Conservation (phyloP, 768 basidiomycete species). For the Rhizopogon salebrosus region DNA sequence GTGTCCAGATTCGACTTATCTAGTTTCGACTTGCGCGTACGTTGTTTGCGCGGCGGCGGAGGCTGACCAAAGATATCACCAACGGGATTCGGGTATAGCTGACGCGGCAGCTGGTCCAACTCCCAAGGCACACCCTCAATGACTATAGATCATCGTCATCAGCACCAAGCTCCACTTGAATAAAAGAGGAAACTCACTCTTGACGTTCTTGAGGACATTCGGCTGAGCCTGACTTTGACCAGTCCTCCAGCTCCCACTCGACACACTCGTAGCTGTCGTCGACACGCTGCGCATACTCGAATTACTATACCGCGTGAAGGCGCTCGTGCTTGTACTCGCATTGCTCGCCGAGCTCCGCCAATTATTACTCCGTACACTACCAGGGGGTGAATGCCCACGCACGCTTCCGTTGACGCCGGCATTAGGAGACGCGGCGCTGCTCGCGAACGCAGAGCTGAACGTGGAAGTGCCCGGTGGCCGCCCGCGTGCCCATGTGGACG, state of each 20-base stretch:
- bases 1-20: conserved; percentile 68
- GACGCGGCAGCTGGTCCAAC: conserved; percentile 62
- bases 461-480: conserved; percentile 29
- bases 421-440: conserved; percentile 15
- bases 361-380: conserved; percentile 33
- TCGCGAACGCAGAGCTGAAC: conserved; percentile 12
- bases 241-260: conserved; percentile 56
- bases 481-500: conserved; percentile 45
- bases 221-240: conserved; percentile 20
- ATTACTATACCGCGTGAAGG: conserved; percentile 74
- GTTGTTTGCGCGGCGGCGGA: conserved; percentile 56
- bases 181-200: conserved; percentile 49
- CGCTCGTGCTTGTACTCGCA: conserved; percentile 62
- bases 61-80: conserved; percentile 57
- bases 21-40: conserved; percentile 58
- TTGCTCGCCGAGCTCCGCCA: conserved; percentile 78
- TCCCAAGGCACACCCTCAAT: conserved; percentile 79
- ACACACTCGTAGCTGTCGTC: conserved; percentile 77
- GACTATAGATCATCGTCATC: conserved; percentile 39
- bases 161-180: neutral
- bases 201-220: conserved; percentile 65
- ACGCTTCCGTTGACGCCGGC: conserved; percentile 5
- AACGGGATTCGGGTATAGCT: conserved; percentile 53
- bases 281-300: conserved; percentile 68
- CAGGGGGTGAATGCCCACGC: neutral